Evolutionary conservation across 2,329 filamentous ascomycete species (phyloP), one percentile per base, ranked within the genome.

Genomic region (Pseudocercospora fijiensis): DNA sequence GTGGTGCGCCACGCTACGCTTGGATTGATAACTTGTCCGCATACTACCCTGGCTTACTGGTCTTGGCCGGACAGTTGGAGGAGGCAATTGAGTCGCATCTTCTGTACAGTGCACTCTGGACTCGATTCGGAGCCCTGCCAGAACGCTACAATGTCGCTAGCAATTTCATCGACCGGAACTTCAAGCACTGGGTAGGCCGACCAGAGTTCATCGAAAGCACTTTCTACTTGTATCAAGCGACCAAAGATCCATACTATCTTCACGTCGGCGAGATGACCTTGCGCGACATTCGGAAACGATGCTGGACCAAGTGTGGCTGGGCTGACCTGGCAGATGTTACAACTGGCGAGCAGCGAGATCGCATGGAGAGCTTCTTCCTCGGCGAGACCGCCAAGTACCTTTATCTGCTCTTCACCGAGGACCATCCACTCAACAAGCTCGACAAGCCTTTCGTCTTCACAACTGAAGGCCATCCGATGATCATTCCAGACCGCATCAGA

Each of bases 301-400:
- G 95, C 78, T 92, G 91, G 86, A 92, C 92, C 0, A 85, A 86
- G 66, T 99, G 95, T 72, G 95, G 95, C 45, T 98, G 94, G 92
- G 91, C 94, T 13, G 94, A 94, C 0, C 82, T 98, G 45, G 77
- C 81, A 28, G 81, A 84, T 65, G 81, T 84, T 20, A 76, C 77
- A 7, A 81, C 75, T n/a, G 94, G 94, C 3, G 91, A 97, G 78
- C 87, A 92, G 77, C 91, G 86, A 70, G 93, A 99, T 75, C 89
- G 95, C 33, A 98, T 98, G 95, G 95, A 99, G 78, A 98, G 94
- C 75, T 99, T 98, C 82, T 98, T 98, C 73, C 83, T 99, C 0
- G 94, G 95, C 13, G 95, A 99, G 78, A 99, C 95, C 1, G 89
- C 92, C 51, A 97, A 98, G 77, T 99, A 99, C 76, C 82, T 99